phyloP scores from a whole-genome alignment of 2,329 filamentous ascomycete genomes.

The Aspergillus sojae region DNA sequence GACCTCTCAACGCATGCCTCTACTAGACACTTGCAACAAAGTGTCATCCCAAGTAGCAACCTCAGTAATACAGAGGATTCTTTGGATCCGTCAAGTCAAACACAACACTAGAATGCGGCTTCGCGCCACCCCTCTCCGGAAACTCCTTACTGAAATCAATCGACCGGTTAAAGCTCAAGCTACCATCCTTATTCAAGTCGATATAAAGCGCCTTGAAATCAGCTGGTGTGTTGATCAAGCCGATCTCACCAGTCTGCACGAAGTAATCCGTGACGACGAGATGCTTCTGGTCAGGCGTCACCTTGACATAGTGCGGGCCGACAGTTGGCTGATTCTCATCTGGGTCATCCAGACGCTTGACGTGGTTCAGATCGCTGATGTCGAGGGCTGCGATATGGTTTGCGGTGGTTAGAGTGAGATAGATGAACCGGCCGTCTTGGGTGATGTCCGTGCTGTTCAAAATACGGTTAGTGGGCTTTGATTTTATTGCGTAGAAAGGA shows the following conservation, averaged over 20 bases:
- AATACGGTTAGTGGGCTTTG: neutral
- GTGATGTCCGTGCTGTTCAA: conserved; percentile 59
- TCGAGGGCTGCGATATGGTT: conserved; percentile 66
- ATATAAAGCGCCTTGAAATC: conserved; percentile 67
- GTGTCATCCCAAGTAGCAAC: too few species aligned
- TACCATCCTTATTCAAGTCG: conserved; percentile 58
- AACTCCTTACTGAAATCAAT: conserved; percentile 61
- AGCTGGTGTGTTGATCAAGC: conserved; percentile 62
- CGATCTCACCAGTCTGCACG: conserved; percentile 64
- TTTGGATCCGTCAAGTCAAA: conserved; percentile 60
- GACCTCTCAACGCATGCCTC: neutral
- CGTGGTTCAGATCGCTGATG: conserved; percentile 62
- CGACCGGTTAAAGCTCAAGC: conserved; percentile 61
- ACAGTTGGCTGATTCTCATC: conserved; percentile 61
- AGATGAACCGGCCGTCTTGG: conserved; percentile 60
- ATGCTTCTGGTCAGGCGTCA: conserved; percentile 66
- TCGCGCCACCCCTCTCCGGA: conserved; percentile 58
- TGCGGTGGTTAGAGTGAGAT: conserved; percentile 63
- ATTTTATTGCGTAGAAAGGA: neutral
- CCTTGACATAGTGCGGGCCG: conserved; percentile 66
- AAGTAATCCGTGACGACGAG: conserved; percentile 68
- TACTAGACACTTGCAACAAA: neutral
- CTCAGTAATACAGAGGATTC: conserved; percentile 45
- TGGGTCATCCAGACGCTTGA: conserved; percentile 64
- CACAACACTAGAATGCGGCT: conserved; percentile 59